Evolutionary conservation across 176 grass and related monocot genomes (phyloP).

Genomic region (Eremochloa ophiuroides): DNA sequence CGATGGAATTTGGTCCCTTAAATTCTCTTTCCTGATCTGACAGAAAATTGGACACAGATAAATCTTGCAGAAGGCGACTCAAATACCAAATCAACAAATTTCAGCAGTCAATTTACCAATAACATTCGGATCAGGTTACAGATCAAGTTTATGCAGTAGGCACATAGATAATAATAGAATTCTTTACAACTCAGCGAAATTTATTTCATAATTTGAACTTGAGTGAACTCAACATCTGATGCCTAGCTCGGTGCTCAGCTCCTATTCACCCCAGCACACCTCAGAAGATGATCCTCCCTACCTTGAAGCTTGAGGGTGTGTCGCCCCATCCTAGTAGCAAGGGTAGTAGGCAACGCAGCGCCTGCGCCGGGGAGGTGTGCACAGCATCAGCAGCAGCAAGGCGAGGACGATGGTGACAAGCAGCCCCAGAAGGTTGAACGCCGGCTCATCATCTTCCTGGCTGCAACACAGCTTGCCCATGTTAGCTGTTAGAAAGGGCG

Average conservation of each 20-base stretch:
- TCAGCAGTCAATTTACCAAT: neutral
- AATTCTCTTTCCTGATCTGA: neutral
- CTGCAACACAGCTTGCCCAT: slow-evolving; percentile 88
- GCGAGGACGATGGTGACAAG: slow-evolving; percentile 46
- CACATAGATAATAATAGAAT: neutral
- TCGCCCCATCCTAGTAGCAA: slow-evolving; percentile 10
- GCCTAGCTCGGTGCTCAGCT: neutral
- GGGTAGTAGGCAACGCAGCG: slow-evolving; percentile 42
- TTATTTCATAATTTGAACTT: slow-evolving; percentile 4
- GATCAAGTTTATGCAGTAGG: neutral
- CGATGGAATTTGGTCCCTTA: neutral
- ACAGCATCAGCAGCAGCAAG: slow-evolving; percentile 58
- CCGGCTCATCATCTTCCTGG: slow-evolving; percentile 36
- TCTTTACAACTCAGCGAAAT: slow-evolving; percentile 3
- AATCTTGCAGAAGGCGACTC: neutral
- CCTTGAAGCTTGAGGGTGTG: neutral
- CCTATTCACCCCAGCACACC: neutral
- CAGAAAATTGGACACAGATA: neutral
- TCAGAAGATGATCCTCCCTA: neutral
- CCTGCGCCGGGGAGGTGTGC: slow-evolving; percentile 48
- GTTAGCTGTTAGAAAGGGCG: neutral
- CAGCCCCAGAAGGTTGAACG: slow-evolving; percentile 50
- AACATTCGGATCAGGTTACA: neutral
- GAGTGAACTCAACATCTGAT: neutral
- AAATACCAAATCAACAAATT: neutral